Evolutionary conservation across 805 yeast genomes (phyloP).

Genomic region (Hanseniaspora occidentalis): DNA sequence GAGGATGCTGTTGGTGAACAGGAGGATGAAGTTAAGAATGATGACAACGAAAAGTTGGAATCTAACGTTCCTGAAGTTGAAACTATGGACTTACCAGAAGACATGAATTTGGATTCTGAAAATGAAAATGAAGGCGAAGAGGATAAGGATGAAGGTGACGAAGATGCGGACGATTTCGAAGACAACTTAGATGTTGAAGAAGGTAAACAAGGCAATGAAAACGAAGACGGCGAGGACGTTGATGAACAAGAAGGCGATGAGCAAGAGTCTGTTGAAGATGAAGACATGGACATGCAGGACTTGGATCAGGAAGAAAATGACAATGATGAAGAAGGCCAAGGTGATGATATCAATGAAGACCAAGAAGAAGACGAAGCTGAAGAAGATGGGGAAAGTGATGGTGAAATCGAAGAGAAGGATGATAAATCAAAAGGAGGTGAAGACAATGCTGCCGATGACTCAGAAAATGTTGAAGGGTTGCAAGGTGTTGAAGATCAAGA

Average conservation of each 20-base stretch:
- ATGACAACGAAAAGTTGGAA: constrained; percentile 58
- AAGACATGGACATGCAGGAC: constrained; percentile 23
- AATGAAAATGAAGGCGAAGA: constrained; percentile 30
- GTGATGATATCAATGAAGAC: constrained; percentile 16
- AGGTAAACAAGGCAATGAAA: constrained; percentile 22
- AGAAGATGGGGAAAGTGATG: constrained; percentile 25
- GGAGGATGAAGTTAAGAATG: constrained; percentile 63
- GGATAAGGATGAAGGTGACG: constrained; percentile 21
- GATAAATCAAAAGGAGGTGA: constrained; percentile 27
- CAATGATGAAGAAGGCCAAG: constrained; percentile 19
- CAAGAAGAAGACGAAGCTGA: constrained; percentile 20
- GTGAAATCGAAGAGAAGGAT: constrained; percentile 22
- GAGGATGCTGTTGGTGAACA: constrained; percentile 70
- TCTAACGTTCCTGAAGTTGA: constrained; percentile 73
- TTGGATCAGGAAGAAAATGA: constrained; percentile 17
- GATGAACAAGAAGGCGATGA: constrained; percentile 15
- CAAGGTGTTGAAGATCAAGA: constrained; percentile 38
- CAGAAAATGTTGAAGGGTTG: constrained; percentile 35
- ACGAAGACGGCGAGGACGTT: constrained; percentile 17
- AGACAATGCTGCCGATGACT: constrained; percentile 31
- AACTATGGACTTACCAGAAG: constrained; percentile 83
- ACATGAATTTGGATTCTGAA: constrained; percentile 75
- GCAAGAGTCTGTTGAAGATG: constrained; percentile 11
- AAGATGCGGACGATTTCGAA: constrained; percentile 18
- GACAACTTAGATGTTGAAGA: constrained; percentile 21